Conservation (phyloP, 1,284 basidiomycete species). For the Malassezia psittaci region DNA sequence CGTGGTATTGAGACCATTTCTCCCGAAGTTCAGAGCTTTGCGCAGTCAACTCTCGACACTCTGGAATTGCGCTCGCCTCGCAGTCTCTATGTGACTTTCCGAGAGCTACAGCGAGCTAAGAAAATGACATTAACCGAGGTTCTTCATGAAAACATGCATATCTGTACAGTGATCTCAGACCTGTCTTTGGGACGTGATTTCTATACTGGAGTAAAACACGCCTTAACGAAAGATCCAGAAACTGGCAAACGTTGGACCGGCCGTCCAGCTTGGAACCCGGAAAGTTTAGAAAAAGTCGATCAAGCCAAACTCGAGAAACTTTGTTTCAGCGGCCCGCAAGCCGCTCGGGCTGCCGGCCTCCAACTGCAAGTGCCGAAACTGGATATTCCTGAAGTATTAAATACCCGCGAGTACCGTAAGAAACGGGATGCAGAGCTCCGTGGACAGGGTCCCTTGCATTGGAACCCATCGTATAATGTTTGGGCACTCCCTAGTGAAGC, state of each 20-base stretch:
- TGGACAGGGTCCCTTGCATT: constrained; percentile 33
- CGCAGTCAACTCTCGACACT: constrained; percentile 27
- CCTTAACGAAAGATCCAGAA: constrained; percentile 33
- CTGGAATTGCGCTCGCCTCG: constrained; percentile 38
- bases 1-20: constrained; percentile 18
- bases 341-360: constrained; percentile 27
- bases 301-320: constrained; percentile 23
- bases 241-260: constrained; percentile 39
- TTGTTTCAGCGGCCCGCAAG: constrained; percentile 31
- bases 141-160: constrained; percentile 40
- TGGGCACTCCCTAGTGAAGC: constrained; percentile 43
- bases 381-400: constrained; percentile 14
- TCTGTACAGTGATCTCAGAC: constrained; percentile 45
- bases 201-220: constrained; percentile 37
- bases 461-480: constrained; percentile 34
- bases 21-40: constrained; percentile 25
- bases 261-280: constrained; percentile 28
- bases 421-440: constrained; percentile 25
- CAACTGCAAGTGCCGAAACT: constrained; percentile 25
- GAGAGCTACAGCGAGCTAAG: constrained; percentile 27
- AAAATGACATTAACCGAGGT: constrained; percentile 30
- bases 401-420: constrained; percentile 18
- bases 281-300: constrained; percentile 29
- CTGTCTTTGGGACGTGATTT: constrained; percentile 47
- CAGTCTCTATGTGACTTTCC: constrained; percentile 36